Conservation (phyloP, 208 protist genomes). For the Acanthamoeba castellanii region DNA sequence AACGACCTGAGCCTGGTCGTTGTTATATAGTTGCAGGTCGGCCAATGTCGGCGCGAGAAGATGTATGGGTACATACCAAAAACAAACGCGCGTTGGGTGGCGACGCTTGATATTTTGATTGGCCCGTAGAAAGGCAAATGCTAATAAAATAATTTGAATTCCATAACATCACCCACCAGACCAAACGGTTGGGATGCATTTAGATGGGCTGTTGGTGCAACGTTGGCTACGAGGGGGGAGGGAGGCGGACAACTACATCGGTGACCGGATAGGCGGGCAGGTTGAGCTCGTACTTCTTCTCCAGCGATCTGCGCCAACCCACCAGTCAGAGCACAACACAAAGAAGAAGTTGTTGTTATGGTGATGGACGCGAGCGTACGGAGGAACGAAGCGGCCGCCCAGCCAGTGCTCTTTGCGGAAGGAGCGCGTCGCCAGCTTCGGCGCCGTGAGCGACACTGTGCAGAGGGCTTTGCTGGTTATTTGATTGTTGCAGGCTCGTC, state of each 20-base stretch:
- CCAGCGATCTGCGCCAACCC: not conserved
- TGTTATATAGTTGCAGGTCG: no score
- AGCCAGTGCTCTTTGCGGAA: conserved; percentile 65
- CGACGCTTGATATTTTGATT: no score
- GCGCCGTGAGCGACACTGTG: conserved; percentile 53
- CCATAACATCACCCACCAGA: no score
- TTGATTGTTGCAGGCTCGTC: not conserved
- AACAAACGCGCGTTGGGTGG: no score
- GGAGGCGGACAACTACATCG: conserved; percentile 21
- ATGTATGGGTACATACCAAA: no score
- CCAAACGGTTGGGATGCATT: no score
- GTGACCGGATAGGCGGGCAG: conserved; percentile 41
- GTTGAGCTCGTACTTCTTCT: conserved; percentile 63
- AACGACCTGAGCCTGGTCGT: no score
- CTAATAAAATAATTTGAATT: no score
- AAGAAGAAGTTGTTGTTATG: not conserved
- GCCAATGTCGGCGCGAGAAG: no score
- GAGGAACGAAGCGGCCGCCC: conserved; percentile 61
- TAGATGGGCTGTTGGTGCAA: no score
- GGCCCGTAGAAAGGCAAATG: no score
- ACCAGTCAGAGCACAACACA: not conserved
- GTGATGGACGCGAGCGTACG: not conserved
- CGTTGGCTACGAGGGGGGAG: not conserved
- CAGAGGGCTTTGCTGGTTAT: no score
- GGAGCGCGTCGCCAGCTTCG: not conserved